A percentile compares a stretch with the other conserved stretches of the same genome.
Evolutionary conservation across 495 filamentous ascomycete genomes (phyloP).

Genomic region (Parathielavia appendiculata): DNA sequence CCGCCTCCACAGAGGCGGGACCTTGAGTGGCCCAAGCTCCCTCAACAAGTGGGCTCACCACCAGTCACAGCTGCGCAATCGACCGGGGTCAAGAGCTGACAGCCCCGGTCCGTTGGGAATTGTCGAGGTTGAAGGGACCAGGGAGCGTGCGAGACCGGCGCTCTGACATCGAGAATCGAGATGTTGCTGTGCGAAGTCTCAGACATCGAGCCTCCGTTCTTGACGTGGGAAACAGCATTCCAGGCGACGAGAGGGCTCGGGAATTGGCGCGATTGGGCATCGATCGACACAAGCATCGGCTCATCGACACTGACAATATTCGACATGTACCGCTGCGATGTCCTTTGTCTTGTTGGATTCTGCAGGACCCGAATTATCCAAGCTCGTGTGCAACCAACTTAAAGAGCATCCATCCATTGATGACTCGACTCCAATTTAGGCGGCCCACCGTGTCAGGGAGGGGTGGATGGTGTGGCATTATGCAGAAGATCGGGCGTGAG

Average conservation of each 20-base stretch:
- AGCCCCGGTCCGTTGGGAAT: conserved; percentile 15
- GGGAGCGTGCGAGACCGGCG: conserved; percentile 10
- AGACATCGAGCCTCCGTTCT: background rate
- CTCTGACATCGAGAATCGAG: background rate
- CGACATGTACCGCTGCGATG: conserved; percentile 14
- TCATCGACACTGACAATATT: background rate
- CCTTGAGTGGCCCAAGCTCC: conserved; percentile 27
- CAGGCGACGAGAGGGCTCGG: background rate
- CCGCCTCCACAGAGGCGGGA: conserved; percentile 22
- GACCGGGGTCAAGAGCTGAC: conserved; percentile 5
- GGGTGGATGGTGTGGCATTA: background rate
- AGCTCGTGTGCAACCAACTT: conserved; percentile 4
- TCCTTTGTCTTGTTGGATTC: background rate
- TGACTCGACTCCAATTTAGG: conserved; percentile 12
- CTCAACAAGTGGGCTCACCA: conserved; percentile 25
- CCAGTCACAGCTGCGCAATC: conserved; percentile 15
- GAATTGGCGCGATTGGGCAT: background rate
- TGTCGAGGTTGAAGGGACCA: conserved; percentile 13
- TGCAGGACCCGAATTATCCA: conserved; percentile 1
- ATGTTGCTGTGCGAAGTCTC: no score
- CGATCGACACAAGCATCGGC: conserved; percentile 10
- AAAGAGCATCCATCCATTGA: background rate
- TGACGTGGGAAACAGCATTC: background rate
- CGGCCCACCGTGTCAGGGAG: conserved; percentile 13
- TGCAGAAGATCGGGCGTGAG: conserved; percentile 13